phyloP scores from a whole-genome alignment of 306 rosid genomes.

The Trifolium subterraneum region DNA sequence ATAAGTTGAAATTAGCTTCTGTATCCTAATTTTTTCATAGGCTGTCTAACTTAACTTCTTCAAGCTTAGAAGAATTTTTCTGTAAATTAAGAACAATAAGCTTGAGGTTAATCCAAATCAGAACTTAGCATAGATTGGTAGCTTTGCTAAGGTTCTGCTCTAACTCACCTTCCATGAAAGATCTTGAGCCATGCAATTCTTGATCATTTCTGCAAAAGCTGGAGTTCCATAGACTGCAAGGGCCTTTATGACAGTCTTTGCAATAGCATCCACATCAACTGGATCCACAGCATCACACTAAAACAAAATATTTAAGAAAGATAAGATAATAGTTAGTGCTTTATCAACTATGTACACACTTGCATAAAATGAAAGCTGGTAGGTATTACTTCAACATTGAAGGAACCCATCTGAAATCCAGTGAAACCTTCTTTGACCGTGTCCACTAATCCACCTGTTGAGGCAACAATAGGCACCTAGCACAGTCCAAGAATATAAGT shows the following conservation, averaged over 20 bases:
- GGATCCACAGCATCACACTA: constrained; percentile 85
- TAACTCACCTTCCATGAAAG: constrained; percentile 82
- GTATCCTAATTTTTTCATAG: not conserved
- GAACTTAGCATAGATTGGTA: not conserved
- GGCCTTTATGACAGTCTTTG: constrained; percentile 61
- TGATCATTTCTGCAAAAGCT: constrained; percentile 62
- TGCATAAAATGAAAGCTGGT: constrained; percentile 12
- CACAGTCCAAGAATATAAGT: not conserved
- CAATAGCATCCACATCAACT: constrained; percentile 60
- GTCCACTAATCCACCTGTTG: constrained; percentile 89
- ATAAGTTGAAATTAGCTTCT: not conserved
- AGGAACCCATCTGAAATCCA: constrained; percentile 88
- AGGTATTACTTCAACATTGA: constrained; percentile 72
- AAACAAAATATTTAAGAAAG: constrained; percentile 22
- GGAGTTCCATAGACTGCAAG: constrained; percentile 56
- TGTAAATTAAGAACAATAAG: not conserved
- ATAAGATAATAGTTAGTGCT: constrained; percentile 16
- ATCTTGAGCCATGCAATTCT: constrained; percentile 83
- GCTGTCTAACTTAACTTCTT: not conserved
- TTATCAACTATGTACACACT: not conserved
- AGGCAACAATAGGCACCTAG: constrained; percentile 80
- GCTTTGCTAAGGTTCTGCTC: not conserved
- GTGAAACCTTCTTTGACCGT: constrained; percentile 87
- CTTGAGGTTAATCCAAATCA: not conserved
- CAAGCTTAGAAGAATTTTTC: not conserved